Percentiles rank a stretch among this genome's conserved stretches.
Evolutionary conservation across 371 early-diverging fungal genomes (phyloP).

Genomic region (Actinomucor elegans): DNA sequence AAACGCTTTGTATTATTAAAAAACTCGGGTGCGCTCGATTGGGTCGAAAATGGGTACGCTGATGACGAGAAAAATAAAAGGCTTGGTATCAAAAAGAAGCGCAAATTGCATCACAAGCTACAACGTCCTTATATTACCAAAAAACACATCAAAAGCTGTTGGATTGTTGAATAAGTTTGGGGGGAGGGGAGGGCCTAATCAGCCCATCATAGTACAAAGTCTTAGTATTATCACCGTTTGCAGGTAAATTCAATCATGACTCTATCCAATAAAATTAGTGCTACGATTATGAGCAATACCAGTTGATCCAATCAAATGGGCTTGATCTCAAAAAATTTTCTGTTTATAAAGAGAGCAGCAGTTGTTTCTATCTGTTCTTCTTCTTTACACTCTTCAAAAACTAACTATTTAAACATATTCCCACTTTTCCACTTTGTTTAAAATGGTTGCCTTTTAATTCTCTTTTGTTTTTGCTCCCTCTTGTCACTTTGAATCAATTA

Average conservation of each 20-base stretch:
- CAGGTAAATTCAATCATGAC: too few relatives aligned
- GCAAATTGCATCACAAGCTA: neutral
- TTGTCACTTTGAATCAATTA: slow-evolving; percentile 7
- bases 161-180: neutral
- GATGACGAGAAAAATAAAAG: neutral
- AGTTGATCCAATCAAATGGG: neutral
- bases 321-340: neutral
- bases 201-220: too few relatives aligned
- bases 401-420: neutral
- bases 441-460: slow-evolving; percentile 32
- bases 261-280: neutral
- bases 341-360: neutral
- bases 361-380: neutral
- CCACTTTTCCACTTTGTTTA: slow-evolving; percentile 9
- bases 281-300: slow-evolving; percentile 14
- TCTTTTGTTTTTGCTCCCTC: slow-evolving; percentile 2
- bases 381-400: slow-evolving; percentile 2
- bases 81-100: slow-evolving; percentile 7
- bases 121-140: neutral
- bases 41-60: slow-evolving; percentile 6
- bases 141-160: neutral
- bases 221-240: too few relatives aligned
- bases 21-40: neutral
- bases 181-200: too few relatives aligned
- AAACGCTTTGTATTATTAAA: too few relatives aligned